These are phyloP conservation scores for Zygosaccharomyces sapae DNA, from an alignment of 1,139 yeast genomes.

Conservation along the genomic window DNA sequence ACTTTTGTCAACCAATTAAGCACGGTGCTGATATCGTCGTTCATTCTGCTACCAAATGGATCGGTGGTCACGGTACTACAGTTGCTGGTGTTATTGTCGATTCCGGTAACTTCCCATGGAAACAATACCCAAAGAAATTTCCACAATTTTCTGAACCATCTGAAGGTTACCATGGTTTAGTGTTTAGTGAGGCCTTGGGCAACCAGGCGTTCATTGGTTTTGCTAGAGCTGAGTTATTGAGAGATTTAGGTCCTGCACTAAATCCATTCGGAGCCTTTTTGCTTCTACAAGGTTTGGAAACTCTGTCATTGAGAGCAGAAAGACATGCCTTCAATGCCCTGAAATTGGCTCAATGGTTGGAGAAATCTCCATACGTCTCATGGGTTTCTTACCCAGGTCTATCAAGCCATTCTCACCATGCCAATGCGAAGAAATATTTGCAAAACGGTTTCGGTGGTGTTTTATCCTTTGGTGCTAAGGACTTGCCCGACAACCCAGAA, in stretches of 20 bases:
- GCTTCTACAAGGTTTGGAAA: constrained; percentile 86
- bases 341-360: constrained; percentile 73
- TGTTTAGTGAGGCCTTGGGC: constrained; percentile 78
- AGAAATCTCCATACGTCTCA: constrained; percentile 63
- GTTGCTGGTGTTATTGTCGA: constrained; percentile 90
- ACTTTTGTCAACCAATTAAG: constrained; percentile 74
- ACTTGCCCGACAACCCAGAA: constrained; percentile 41
- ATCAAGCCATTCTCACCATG: constrained; percentile 76
- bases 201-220: constrained; percentile 74
- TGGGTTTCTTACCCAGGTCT: constrained; percentile 95
- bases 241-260: constrained; percentile 88
- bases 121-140: constrained; percentile 74
- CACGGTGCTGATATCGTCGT: constrained; percentile 82
- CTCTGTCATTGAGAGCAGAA: constrained; percentile 87
- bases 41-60: constrained; percentile 97
- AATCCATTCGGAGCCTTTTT: constrained; percentile 88
- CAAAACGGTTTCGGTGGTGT: constrained; percentile 79
- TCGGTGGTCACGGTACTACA: constrained; percentile 96
- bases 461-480: constrained; percentile 82
- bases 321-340: constrained; percentile 86
- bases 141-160: constrained; percentile 90
- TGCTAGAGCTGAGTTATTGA: constrained; percentile 76
- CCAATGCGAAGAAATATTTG: constrained; percentile 76
- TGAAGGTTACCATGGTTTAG: constrained; percentile 88
- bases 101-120: constrained; percentile 91